Evolutionary conservation across 1,284 basidiomycete genomes (phyloP), one percentile per base, ranked within the genome.

Genomic region (Heterobasidion occidentale): DNA sequence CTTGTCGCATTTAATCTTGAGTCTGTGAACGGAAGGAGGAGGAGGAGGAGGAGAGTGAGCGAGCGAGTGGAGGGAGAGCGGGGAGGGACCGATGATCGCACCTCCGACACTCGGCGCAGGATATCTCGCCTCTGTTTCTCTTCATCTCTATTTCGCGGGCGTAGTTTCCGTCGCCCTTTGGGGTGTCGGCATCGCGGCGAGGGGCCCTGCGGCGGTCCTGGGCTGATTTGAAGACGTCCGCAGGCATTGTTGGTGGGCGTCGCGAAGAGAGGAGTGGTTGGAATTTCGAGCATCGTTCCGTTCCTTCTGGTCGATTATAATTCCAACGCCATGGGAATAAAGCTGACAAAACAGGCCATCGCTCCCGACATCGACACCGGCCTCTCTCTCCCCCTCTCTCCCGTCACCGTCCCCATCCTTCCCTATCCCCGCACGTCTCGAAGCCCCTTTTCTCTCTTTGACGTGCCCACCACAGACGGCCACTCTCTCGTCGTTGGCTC

Each of bases 1-100:
- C 74, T 87, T 88, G 77, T 88, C 85, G 70, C 86, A 89, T 65
- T 83, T 85, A 62, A 86, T 81, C 70, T 86, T 88, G 68, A 84
- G 77, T 70, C 86, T 87, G 60, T 15, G 38, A n/a, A 52, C 42
- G 44, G 38, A 42, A 60, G 58, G 61, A 56, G 52, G 58, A 55
- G 38, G 46, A 52, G 17, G 44, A 33, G 36, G 4, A 15, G 38
- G 17, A 52, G 42, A 52, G 58, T 54, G 44, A 46, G 53, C 19
- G 44, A 33, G 36, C 51, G 38, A 55, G 53, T 35, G 34, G 27
- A 14, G 27, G 42, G 49, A 42, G 45, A 27, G n/a, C n/a, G n/a
- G n/a, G n/a, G n/a, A n/a, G n/a, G n/a, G 35, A 49, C 33, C 52
- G 49, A 52, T 52, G 49, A 12, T 77, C 79, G 76, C 75, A 79